Conservation (phyloP, 2,329 filamentous ascomycete species). For the Ceratocystis destructans region DNA sequence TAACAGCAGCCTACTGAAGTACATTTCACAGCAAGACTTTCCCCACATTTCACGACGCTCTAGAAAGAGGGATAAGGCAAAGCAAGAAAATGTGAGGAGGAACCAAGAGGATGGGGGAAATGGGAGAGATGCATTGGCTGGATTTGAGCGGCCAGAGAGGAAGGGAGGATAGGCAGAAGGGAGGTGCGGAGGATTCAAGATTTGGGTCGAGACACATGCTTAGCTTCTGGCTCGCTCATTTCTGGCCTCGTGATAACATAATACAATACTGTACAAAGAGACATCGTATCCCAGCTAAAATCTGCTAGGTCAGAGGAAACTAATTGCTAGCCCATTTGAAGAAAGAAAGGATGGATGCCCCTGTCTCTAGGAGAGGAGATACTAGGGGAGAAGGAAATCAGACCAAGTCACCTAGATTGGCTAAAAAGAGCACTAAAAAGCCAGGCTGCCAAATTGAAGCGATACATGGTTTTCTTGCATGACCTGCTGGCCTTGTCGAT, state of each 20-base stretch:
- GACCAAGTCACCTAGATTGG: neutral
- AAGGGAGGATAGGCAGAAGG: neutral
- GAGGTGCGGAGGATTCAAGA: neutral
- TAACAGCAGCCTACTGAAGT: neutral
- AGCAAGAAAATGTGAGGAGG: too few relatives aligned
- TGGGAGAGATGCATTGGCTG: neutral
- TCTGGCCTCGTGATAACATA: neutral
- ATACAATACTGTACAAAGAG: neutral
- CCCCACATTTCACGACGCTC: neutral
- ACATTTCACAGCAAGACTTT: neutral
- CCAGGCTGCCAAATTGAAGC: conserved; percentile 7
- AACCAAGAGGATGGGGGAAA: neutral
- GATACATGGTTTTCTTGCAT: neutral
- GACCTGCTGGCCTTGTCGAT: neutral
- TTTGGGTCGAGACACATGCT: neutral
- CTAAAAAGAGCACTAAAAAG: neutral
- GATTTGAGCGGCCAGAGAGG: neutral
- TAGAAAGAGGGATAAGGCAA: neutral
- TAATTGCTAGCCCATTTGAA: neutral
- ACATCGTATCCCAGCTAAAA: neutral
- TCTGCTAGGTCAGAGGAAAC: neutral
- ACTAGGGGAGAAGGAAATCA: neutral
- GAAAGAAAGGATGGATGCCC: neutral
- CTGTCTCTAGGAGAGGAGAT: neutral
- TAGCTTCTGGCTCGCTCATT: neutral